Evolutionary conservation across 345 rosid species (phyloP).

Genomic region (Balakata baccata): DNA sequence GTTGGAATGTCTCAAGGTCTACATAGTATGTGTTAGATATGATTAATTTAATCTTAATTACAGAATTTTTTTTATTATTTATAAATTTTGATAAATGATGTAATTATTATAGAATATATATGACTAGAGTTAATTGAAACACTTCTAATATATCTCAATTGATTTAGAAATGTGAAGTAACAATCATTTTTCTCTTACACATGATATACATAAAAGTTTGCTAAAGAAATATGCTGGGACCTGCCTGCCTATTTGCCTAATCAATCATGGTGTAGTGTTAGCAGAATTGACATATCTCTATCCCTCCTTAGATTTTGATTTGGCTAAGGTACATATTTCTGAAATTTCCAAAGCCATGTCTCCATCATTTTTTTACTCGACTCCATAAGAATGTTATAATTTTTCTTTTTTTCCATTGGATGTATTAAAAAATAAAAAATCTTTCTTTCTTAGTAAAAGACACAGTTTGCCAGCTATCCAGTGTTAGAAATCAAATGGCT

Average conservation of each 20-base stretch:
- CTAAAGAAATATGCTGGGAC: constrained; percentile 8
- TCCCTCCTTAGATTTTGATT: constrained; percentile 7
- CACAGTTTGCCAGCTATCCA: constrained; percentile 15
- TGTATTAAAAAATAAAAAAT: not conserved
- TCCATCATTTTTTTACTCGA: not conserved
- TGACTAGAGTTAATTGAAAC: not conserved
- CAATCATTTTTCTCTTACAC: not conserved
- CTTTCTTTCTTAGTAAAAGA: not conserved
- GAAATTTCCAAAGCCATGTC: not conserved
- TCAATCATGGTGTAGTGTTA: constrained; percentile 10
- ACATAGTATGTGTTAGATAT: too few species aligned
- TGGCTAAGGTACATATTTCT: not conserved
- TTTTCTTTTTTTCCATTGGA: not conserved
- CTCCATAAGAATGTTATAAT: not conserved
- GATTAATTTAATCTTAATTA: too few species aligned
- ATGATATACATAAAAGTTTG: not conserved
- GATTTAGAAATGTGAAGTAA: not conserved
- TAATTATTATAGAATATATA: too few species aligned
- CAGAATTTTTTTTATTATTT: too few species aligned
- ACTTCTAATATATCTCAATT: not conserved
- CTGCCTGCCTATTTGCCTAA: constrained; percentile 4
- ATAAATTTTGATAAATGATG: too few species aligned
- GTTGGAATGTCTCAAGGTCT: too few species aligned
- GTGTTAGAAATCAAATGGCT: not conserved
- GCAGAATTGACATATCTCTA: constrained; percentile 6